Base-by-base conservation (phyloP, 2,329 filamentous ascomycete genomes). In the Stagonosporopsis rhizophila region DNA sequence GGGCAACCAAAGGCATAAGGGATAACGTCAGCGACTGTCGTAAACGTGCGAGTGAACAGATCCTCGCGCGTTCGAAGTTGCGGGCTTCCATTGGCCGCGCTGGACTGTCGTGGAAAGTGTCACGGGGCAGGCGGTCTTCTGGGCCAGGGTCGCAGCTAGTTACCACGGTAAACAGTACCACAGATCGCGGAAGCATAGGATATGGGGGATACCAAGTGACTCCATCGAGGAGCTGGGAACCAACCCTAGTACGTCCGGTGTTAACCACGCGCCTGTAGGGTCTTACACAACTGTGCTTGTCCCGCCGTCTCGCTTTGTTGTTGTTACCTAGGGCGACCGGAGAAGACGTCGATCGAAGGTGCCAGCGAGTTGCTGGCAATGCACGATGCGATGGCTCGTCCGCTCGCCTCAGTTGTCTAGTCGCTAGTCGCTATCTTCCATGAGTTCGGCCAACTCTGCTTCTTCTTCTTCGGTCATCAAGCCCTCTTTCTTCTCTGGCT, bases 401-500 rank as follows among this genome's bases (percentile, higher is more conserved):
- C 57, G 62, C 59, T 64, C 60, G 64, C 61, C 59, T 45, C 44
- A 45, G 55, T 41, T 54, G 57, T 61, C 65, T 69, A 74, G 41
- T 91, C 87, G 65, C 85, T 82, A 74, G 39, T 91, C 88, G 65
- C 85, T 82, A 60, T 91, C 88, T 53, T 88, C 91, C 91, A 99
- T 91, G 73, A 99, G 78, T 62, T 93, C 95, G 14, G 92, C 93
- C 62, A 99, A 81, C 75, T 98, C 95, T 4, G 90, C 89, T 76
- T 98, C 94, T 75, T 99, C 95, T 66, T 98, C 94, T 12, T 86
- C 89, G 5, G 92, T 96, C 76, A 97, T 79, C 70, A 87, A 58
- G 35, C 79, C 73, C 6, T 81, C 79, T 50, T 83, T 83, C 48
- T 78, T 78, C 60, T 73, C 73, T 61, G 77, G 78, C 30, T 75